Conservation (phyloP, 192 early-diverging fungal species). For the Entomortierella parvispora region DNA sequence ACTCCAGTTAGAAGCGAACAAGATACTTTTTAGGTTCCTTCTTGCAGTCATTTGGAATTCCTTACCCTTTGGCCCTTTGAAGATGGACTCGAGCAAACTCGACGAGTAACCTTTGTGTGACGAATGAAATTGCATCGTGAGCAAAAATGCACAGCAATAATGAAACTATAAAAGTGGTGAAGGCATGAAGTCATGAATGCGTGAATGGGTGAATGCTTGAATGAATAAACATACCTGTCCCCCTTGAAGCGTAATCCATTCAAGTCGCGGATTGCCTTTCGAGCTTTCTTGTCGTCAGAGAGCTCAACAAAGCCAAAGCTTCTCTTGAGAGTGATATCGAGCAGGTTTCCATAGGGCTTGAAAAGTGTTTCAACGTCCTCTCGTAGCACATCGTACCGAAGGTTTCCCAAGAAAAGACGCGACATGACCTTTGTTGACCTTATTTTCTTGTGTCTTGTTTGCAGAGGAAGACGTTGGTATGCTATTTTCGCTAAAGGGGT, state of each 20-base stretch:
- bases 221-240: slow-evolving; percentile 67
- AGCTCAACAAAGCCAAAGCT: slow-evolving; percentile 98
- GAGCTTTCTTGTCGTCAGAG: slow-evolving; percentile 82
- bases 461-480: no score
- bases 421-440: slow-evolving; percentile 29
- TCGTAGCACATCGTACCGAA: slow-evolving; percentile 82
- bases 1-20: no score
- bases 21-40: no score
- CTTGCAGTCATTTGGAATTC: no score
- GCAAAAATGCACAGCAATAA: not conserved
- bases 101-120: slow-evolving; percentile 70
- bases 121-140: no score
- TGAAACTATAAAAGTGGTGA: not conserved
- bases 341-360: slow-evolving; percentile 79
- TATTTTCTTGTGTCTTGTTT: not conserved
- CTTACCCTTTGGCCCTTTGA: no score
- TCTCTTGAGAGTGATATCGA: slow-evolving; percentile 80
- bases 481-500: no score
- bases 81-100: slow-evolving; percentile 80
- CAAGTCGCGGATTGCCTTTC: slow-evolving; percentile 86
- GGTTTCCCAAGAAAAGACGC: slow-evolving; percentile 80
- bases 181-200: no score
- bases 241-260: slow-evolving; percentile 84
- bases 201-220: no score
- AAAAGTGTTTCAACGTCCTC: slow-evolving; percentile 85